Percentiles rank a stretch among this genome's conserved stretches.
Conservation (phyloP, 176 grass and related monocot species). For the Juncus effusus region DNA sequence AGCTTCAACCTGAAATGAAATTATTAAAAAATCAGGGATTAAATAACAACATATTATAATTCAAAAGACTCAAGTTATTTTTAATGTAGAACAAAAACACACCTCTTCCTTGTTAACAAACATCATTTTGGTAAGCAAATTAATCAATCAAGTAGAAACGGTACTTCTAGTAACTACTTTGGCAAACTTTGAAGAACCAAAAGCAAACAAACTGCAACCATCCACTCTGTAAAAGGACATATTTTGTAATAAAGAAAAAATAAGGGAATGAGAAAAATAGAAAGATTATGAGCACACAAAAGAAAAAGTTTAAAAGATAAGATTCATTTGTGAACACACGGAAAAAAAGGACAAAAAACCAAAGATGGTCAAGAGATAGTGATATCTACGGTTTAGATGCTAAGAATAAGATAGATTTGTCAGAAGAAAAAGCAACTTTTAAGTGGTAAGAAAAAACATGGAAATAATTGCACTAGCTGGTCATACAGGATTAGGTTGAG, state of each 20-base stretch:
- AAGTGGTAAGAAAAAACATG: no score
- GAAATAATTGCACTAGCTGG: no score
- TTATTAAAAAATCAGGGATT: neutral
- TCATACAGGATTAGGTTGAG: no score
- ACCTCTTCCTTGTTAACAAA: slow-evolving; percentile 21
- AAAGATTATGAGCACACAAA: no score
- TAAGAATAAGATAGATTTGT: no score
- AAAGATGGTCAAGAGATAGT: no score
- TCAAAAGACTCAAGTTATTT: neutral
- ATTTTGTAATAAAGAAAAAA: neutral
- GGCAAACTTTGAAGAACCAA: slow-evolving; percentile 6
- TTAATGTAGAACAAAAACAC: slow-evolving; percentile 5
- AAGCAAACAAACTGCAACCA: slow-evolving; percentile 5
- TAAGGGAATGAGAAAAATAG: no score
- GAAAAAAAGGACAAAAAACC: no score
- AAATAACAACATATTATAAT: neutral
- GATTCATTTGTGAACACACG: no score
- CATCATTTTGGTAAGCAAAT: slow-evolving; percentile 29
- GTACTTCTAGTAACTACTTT: slow-evolving; percentile 11
- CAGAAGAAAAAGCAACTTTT: no score
- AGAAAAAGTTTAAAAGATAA: no score
- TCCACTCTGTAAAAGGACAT: slow-evolving; percentile 19
- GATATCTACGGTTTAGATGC: no score
- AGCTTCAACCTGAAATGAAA: slow-evolving; percentile 23
- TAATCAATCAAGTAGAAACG: neutral